Base-by-base conservation (phyloP, 2,329 filamentous ascomycete genomes). In the Penicillium verrucosum region DNA sequence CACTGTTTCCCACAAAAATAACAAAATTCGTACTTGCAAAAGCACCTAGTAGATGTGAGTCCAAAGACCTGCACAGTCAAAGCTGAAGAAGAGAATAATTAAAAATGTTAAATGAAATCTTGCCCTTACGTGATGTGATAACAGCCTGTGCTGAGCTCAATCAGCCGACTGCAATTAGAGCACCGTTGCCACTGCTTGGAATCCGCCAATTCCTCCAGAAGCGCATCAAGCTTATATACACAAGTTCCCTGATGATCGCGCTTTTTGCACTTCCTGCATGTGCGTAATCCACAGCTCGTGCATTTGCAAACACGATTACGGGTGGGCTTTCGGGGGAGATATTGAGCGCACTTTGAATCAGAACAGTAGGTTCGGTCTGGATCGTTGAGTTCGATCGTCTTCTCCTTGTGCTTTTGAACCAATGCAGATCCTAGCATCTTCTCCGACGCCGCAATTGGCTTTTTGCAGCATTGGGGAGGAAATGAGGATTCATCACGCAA, bases 251-350 rank as follows among this genome's bases (percentile, higher is more conserved):
- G 23, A 6, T 55, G 52, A 18, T 32, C 45, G 14, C 12, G 25
- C 4, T 55, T 42, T 8, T 55, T 55, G 21, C 52, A 55, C 25
- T 37, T 55, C 3, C 45, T 42, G 23, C 46, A 55, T 11, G 52
- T 55, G 10, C 16, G n/a, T 16, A 25, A 36, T 12, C 53, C 47
- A 45, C 53, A 56, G 7, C n/a, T 29, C 7, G 23, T 3, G 21
- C 53, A 56, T 34, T 43, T 45, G 46, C 46, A 37, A 21, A 23
- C 11, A 7, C 3, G 14, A 14, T n/a, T 4, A 5, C 11, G 18
- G 9, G 16, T 14, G 8, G 1, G 5, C 5, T 16, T 38, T 27
- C 1, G 40, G 7, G 47, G 41, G 3, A 56, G 21, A 2, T 56
- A 56, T 23, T 14, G 27, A 29, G 47, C 43, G n/a, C 53, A 56